Evolutionary conservation across 371 early-diverging fungal species (phyloP).

Genomic region (Parasitella parasitica): DNA sequence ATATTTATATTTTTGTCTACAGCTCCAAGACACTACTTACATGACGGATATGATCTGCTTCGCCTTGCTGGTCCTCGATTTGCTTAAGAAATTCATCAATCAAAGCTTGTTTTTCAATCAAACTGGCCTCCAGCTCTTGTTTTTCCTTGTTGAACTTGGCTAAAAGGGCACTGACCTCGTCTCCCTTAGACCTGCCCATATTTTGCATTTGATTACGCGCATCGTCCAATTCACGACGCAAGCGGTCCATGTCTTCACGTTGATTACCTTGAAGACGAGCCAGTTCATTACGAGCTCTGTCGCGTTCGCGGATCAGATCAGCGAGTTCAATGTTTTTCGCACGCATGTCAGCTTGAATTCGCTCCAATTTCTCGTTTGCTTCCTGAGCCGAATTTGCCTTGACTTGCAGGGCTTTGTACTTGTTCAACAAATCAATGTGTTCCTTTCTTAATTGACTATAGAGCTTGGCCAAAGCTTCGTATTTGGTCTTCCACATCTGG

Average conservation of each 20-base stretch:
- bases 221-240: slow-evolving; percentile 78
- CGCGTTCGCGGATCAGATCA: slow-evolving; percentile 83
- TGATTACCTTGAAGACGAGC: slow-evolving; percentile 63
- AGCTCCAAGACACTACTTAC: slow-evolving; percentile 31
- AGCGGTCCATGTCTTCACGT: slow-evolving; percentile 77
- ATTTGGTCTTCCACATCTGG: slow-evolving; percentile 88
- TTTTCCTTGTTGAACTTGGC: slow-evolving; percentile 81
- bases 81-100: slow-evolving; percentile 67
- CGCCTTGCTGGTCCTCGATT: slow-evolving; percentile 69
- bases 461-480: slow-evolving; percentile 89
- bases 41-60: slow-evolving; percentile 63
- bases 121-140: slow-evolving; percentile 70
- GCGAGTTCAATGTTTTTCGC: slow-evolving; percentile 82
- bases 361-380: slow-evolving; percentile 71
- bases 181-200: slow-evolving; percentile 72
- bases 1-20: no score
- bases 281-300: slow-evolving; percentile 74
- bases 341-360: slow-evolving; percentile 75
- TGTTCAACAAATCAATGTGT: slow-evolving; percentile 89
- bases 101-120: slow-evolving; percentile 45
- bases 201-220: slow-evolving; percentile 76
- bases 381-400: slow-evolving; percentile 82
- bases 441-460: slow-evolving; percentile 96
- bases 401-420: slow-evolving; percentile 80
- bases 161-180: slow-evolving; percentile 79